A percentile compares a stretch with the other conserved stretches of the same genome.
These are phyloP conservation scores for Pelargonium fulgidum DNA, from an alignment of 441 rosid genomes.

Conservation along the genomic window DNA sequence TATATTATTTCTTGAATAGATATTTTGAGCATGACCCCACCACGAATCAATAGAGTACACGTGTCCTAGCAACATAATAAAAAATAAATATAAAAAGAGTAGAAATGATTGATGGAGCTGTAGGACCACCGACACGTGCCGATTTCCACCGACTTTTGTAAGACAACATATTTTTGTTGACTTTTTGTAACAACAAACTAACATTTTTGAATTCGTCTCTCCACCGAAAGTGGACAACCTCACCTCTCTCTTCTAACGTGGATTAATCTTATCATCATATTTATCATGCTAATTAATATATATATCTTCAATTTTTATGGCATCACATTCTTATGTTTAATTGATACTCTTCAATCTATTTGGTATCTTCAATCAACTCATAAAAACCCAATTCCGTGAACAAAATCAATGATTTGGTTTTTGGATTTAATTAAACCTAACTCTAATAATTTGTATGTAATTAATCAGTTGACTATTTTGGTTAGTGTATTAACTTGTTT, in stretches of 20 bases:
- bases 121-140: slow-evolving; percentile 61
- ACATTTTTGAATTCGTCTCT: not conserved
- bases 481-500: too few species aligned
- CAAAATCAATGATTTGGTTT: too few species aligned
- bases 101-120: slow-evolving; percentile 14
- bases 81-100: not conserved
- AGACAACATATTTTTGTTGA: slow-evolving; percentile 28
- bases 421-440: too few species aligned
- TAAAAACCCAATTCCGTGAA: too few species aligned
- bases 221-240: not conserved
- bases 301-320: too few species aligned
- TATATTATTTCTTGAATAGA: not conserved
- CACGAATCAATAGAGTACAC: not conserved
- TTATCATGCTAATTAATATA: not conserved
- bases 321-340: too few species aligned
- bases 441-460: too few species aligned
- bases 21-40: not conserved
- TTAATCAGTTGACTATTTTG: too few species aligned
- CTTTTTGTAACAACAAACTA: slow-evolving; percentile 20
- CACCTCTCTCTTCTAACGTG: not conserved
- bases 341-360: too few species aligned
- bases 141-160: slow-evolving; percentile 51
- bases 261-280: not conserved
- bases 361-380: too few species aligned
- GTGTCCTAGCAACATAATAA: not conserved